Evolutionary conservation across 192 early-diverging fungal genomes (phyloP).

Genomic region (Spizellomyces punctatus): DNA sequence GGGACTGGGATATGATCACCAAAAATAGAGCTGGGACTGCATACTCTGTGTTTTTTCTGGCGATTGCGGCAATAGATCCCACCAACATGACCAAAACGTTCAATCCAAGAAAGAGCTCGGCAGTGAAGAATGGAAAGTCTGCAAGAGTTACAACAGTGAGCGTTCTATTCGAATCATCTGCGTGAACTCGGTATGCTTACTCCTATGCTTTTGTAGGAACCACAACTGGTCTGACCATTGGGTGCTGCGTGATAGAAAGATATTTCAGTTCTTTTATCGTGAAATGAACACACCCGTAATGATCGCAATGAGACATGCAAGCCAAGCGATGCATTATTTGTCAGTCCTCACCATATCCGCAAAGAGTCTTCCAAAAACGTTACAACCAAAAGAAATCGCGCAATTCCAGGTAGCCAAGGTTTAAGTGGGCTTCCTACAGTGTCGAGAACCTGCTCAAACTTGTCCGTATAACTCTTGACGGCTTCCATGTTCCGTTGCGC

Average conservation of each 20-base stretch:
- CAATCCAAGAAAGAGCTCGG: constrained; percentile 81
- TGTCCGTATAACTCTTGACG: constrained; percentile 33
- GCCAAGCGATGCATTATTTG: not conserved
- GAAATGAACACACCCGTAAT: not conserved
- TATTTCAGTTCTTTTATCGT: not conserved
- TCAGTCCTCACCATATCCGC: constrained; percentile 63
- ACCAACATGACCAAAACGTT: constrained; percentile 86
- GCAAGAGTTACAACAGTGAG: not conserved
- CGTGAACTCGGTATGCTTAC: constrained; percentile 19
- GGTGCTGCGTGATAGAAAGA: constrained; percentile 39
- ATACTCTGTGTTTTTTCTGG: constrained; percentile 76
- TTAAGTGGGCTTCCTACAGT: constrained; percentile 78
- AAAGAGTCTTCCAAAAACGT: constrained; percentile 95
- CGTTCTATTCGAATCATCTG: not conserved
- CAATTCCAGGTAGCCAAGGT: constrained; percentile 87
- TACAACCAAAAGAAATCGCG: constrained; percentile 91
- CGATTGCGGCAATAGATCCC: constrained; percentile 83
- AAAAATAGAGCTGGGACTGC: constrained; percentile 82
- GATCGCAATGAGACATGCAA: not conserved
- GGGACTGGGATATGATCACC: constrained; percentile 83
- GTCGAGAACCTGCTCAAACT: constrained; percentile 78
- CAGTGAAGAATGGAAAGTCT: constrained; percentile 76
- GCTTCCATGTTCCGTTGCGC: constrained; percentile 17
- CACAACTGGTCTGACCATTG: constrained; percentile 90
- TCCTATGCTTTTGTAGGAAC: constrained; percentile 79